phyloP scores from a whole-genome alignment of 1,284 basidiomycete genomes.

The Ceratobasidium sp. region DNA sequence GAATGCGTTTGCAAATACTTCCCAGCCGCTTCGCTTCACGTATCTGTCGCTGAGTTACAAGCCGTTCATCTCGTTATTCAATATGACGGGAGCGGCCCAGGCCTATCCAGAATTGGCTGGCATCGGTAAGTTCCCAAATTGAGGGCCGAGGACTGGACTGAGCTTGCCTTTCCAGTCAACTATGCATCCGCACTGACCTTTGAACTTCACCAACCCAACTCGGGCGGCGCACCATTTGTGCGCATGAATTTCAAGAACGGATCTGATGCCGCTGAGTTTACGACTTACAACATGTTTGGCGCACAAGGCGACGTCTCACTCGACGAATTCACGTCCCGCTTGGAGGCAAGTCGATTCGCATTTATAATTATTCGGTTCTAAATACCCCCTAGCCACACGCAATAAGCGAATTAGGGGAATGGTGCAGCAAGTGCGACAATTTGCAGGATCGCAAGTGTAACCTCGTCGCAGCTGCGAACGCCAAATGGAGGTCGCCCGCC shows the following conservation, averaged over 20 bases:
- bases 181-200: constrained; percentile 79
- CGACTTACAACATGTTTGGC: constrained; percentile 39
- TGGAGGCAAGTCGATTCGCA: constrained; percentile 22
- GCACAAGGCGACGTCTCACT: constrained; percentile 29
- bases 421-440: constrained; percentile 39
- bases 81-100: constrained; percentile 64
- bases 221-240: constrained; percentile 50
- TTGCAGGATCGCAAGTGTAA: constrained; percentile 36
- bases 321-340: constrained; percentile 20
- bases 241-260: constrained; percentile 88
- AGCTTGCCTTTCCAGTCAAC: constrained; percentile 59
- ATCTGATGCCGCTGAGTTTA: constrained; percentile 58
- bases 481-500: not conserved
- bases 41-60: constrained; percentile 81
- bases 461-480: constrained; percentile 33
- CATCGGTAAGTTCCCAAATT: constrained; percentile 61
- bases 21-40: constrained; percentile 77
- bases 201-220: constrained; percentile 66
- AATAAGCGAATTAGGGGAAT: constrained; percentile 14
- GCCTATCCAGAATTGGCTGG: constrained; percentile 52
- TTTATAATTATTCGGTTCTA: not conserved
- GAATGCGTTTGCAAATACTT: constrained; percentile 76
- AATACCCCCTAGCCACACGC: constrained; percentile 24
- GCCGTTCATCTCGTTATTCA: constrained; percentile 86
- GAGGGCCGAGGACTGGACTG: not conserved